phyloP scores from a whole-genome alignment of 2,329 filamentous ascomycete genomes.

The Cordyceps militaris region DNA sequence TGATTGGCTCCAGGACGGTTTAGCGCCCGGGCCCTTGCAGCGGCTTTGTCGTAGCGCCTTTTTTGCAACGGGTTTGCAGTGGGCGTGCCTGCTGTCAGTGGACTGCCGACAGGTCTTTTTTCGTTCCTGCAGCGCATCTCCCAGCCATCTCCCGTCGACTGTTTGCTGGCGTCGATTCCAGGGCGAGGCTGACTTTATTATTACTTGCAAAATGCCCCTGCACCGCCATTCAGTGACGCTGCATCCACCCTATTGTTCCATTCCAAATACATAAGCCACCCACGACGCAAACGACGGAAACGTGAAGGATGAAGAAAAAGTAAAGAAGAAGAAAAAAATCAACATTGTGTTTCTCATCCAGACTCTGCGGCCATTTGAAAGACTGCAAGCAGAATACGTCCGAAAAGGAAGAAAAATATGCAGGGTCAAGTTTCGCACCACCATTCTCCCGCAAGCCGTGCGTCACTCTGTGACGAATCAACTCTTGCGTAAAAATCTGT shows the following conservation, averaged over 20 bases:
- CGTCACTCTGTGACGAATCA: not conserved
- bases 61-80: not conserved
- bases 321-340: not conserved
- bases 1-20: constrained; percentile 9
- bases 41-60: not conserved
- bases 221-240: not conserved
- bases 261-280: not conserved
- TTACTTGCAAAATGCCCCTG: not conserved
- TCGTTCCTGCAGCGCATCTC: too few species aligned
- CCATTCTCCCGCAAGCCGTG: not conserved
- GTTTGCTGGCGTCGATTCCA: constrained; percentile 10
- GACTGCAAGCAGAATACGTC: not conserved
- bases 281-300: not conserved
- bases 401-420: not conserved
- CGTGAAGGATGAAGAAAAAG: not conserved
- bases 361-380: not conserved
- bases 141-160: not conserved
- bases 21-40: not conserved
- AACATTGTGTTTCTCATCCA: not conserved
- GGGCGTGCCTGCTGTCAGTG: not conserved
- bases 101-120: not conserved
- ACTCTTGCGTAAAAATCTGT: too few species aligned
- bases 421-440: not conserved
- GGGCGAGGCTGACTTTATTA: not conserved
- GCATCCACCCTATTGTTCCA: not conserved